These are phyloP conservation scores for Leptomonas pyrrhocoris DNA, from an alignment of 208 protist genomes.

Conservation along the genomic window DNA sequence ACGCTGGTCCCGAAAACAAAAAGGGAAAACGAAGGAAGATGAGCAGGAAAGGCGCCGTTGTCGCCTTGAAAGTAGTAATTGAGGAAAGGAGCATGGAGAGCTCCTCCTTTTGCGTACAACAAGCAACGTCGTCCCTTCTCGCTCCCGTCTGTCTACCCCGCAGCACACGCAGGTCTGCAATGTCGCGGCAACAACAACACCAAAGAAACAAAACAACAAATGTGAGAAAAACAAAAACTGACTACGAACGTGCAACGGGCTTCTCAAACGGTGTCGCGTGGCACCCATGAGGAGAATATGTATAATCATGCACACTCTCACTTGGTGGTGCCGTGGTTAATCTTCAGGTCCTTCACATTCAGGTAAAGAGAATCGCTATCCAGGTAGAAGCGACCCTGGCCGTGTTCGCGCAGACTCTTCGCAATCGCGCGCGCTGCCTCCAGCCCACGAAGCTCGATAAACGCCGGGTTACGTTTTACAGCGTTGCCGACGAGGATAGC, in stretches of 20 bases:
- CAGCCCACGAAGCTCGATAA: slow-evolving; percentile 93
- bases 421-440: slow-evolving; percentile 94
- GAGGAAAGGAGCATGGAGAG: no score
- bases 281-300: neutral
- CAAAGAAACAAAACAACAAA: neutral
- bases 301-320: neutral
- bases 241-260: no score
- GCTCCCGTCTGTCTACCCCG: no score
- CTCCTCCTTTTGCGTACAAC: no score
- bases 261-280: no score
- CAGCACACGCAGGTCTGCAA: no score
- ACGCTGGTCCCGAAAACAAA: no score
- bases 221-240: slow-evolving; percentile 1
- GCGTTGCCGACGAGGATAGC: slow-evolving; percentile 91
- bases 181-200: no score
- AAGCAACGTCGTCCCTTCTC: no score
- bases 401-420: slow-evolving; percentile 73
- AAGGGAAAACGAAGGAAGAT: no score
- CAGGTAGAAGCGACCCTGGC: slow-evolving; percentile 76
- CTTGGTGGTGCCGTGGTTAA: slow-evolving; percentile 30
- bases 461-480: slow-evolving; percentile 87
- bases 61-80: no score
- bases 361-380: slow-evolving; percentile 85
- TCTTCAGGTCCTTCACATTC: slow-evolving; percentile 63
- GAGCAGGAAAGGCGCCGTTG: no score